Evolutionary conservation across 805 yeast genomes (phyloP).

Genomic region (Tetrapisispora arboricola): DNA sequence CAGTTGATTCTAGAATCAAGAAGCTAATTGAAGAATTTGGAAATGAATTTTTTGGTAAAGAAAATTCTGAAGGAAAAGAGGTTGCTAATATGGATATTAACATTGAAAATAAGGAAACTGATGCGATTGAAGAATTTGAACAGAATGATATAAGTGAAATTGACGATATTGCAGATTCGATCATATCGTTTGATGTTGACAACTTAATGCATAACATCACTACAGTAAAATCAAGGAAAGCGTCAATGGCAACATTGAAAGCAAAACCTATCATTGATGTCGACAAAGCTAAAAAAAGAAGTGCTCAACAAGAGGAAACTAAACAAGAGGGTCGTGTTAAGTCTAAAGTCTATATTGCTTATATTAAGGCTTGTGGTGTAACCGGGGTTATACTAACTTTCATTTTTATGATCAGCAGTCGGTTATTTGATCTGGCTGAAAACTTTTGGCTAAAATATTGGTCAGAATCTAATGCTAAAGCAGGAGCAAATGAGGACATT

Average conservation of each 20-base stretch:
- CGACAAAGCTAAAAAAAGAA: slow-evolving; percentile 25
- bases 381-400: slow-evolving; percentile 37
- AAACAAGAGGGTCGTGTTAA: slow-evolving; percentile 54
- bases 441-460: slow-evolving; percentile 61
- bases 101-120: slow-evolving; percentile 1
- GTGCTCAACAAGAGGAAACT: slow-evolving; percentile 41
- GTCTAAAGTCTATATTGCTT: slow-evolving; percentile 40
- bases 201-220: slow-evolving; percentile 6
- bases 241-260: slow-evolving; percentile 53
- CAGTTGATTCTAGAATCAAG: slow-evolving; percentile 27
- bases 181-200: slow-evolving; percentile 1
- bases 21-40: slow-evolving; percentile 24
- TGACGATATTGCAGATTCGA: slow-evolving; percentile 1
- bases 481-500: slow-evolving; percentile 36
- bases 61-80: slow-evolving; percentile 7
- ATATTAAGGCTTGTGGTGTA: slow-evolving; percentile 50
- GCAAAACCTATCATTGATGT: slow-evolving; percentile 29
- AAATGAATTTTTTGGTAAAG: neutral
- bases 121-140: neutral
- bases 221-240: slow-evolving; percentile 36
- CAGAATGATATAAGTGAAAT: neutral
- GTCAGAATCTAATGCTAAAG: slow-evolving; percentile 44
- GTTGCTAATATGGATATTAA: slow-evolving; percentile 9
- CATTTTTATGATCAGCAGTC: slow-evolving; percentile 27
- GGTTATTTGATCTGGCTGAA: slow-evolving; percentile 33